Conservation (phyloP, 1,284 basidiomycete genomes). For the Apiotrichum akiyoshidainum region DNA sequence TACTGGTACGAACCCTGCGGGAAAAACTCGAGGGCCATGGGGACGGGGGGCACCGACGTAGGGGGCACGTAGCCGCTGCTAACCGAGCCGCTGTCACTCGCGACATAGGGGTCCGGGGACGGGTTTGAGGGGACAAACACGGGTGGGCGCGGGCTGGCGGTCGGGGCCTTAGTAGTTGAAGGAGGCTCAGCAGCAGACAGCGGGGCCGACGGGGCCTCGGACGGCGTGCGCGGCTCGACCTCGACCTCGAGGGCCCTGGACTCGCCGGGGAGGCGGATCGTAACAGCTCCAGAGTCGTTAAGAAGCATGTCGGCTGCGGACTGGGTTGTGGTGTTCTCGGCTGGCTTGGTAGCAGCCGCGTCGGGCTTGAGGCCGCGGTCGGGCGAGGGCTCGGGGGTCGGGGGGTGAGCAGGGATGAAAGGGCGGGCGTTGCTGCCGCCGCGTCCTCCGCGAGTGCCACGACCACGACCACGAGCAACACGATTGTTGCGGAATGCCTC, state of each 20-base stretch:
- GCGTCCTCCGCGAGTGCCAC: slow-evolving; percentile 6
- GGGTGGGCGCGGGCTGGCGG: slow-evolving; percentile 16
- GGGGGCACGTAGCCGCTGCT: slow-evolving; percentile 19
- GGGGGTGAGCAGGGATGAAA: slow-evolving; percentile 11
- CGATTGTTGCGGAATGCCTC: slow-evolving; percentile 15
- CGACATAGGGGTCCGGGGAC: slow-evolving; percentile 16
- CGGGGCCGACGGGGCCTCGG: neutral
- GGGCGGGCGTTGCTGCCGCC: neutral
- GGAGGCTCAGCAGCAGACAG: neutral
- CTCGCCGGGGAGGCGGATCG: slow-evolving; percentile 34
- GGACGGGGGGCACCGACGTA: slow-evolving; percentile 1
- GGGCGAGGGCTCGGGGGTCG: slow-evolving; percentile 21
- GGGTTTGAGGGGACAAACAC: slow-evolving; percentile 19
- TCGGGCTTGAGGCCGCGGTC: slow-evolving; percentile 7
- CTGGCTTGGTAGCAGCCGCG: slow-evolving; percentile 3
- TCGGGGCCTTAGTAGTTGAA: neutral
- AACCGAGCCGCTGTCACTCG: slow-evolving; percentile 37
- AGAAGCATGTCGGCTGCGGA: slow-evolving; percentile 29
- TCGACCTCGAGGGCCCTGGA: slow-evolving; percentile 7
- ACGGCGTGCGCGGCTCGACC: slow-evolving; percentile 2
- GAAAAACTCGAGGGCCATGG: slow-evolving; percentile 62
- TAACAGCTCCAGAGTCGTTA: slow-evolving; percentile 27
- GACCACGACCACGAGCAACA: slow-evolving; percentile 14
- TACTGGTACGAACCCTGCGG: slow-evolving; percentile 57
- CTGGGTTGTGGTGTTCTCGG: slow-evolving; percentile 20